phyloP scores from a whole-genome alignment of 805 yeast species.

The Myxozyma vanderwaltii region DNA sequence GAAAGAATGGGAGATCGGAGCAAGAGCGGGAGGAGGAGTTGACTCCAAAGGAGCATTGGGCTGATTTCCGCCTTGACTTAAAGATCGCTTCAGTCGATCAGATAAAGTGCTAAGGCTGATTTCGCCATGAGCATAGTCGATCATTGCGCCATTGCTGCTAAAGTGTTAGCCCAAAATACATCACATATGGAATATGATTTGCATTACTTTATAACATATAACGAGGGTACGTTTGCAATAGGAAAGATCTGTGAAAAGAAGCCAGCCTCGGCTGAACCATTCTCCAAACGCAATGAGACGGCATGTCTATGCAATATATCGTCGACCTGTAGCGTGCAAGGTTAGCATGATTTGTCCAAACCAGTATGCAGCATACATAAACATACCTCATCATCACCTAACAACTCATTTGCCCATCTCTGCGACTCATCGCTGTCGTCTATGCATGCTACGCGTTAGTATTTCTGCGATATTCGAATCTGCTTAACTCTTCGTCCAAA shows the following conservation, averaged over 20 bases:
- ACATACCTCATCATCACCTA: slow-evolving; percentile 22
- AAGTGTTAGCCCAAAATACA: slow-evolving; percentile 16
- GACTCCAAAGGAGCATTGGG: background rate
- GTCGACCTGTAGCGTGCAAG: slow-evolving; percentile 16
- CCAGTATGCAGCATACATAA: background rate
- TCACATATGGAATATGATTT: background rate
- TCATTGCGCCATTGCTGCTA: slow-evolving; percentile 26
- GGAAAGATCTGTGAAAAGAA: slow-evolving; percentile 62
- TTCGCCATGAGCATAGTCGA: slow-evolving; percentile 29
- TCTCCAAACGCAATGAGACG: slow-evolving; percentile 49
- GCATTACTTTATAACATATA: slow-evolving; percentile 51
- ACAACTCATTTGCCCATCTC: slow-evolving; percentile 21
- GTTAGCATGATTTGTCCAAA: background rate
- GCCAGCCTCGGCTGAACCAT: slow-evolving; percentile 49
- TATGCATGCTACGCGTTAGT: slow-evolving; percentile 5
- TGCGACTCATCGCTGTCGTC: slow-evolving; percentile 28
- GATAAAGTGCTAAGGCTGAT: slow-evolving; percentile 4
- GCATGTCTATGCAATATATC: slow-evolving; percentile 38
- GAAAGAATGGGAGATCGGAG: background rate
- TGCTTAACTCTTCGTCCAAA: background rate
- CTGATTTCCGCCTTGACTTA: background rate
- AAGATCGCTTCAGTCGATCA: slow-evolving; percentile 5
- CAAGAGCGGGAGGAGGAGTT: background rate
- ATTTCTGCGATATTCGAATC: background rate
- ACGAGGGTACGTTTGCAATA: slow-evolving; percentile 54